Evolutionary conservation across 1,284 basidiomycete species (phyloP), one percentile per base, ranked within the genome.

Genomic region (Filobasidium uniguttulatum): DNA sequence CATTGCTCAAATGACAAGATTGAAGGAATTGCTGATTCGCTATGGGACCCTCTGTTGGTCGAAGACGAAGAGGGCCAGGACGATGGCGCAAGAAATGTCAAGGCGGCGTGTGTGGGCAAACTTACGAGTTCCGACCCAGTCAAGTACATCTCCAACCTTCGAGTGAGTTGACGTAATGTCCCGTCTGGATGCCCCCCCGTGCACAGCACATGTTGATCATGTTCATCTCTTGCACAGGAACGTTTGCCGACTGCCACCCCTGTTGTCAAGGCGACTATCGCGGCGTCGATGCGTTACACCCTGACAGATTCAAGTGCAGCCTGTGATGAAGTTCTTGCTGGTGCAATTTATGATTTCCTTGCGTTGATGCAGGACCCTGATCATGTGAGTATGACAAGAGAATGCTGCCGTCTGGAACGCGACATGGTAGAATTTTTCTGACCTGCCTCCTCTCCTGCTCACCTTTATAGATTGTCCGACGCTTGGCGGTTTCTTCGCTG

Each of bases 21-120:
- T 20, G 85, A 87, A 57, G 75, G 76, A 22, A 79, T 94, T 30
- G 87, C 90, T 1, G 86, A 93, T 49, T 70, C 77, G 17, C 77
- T 97, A 10, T 99, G 94, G 94, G 75, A 75, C 3, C 89, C 91
- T 0, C 75, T 93, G 15, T 91, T 94, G 65, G 79, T 84, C 61
- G 82, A 85, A 64, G 85, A 85, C 12, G 61, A 52, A 57, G 49
- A 59, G 52, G 77, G 82, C 54, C 77, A 85, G 14, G 89, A 94
- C 58, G 93, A 97, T 66, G 85, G 83, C 3, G 84, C 87, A 3
- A 75, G 91, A 49, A 96, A 93, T 64, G 86, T 97, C 51, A 88
- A 89, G 29, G 90, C 93, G 40, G 91, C 94, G 19, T 98, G 93
- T 65, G 77, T 99, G 17, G 94, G 93, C 41, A 91, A 96, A 66